Evolutionary conservation across 257 asterid genomes (phyloP).

Genomic region (Vinca minor): DNA sequence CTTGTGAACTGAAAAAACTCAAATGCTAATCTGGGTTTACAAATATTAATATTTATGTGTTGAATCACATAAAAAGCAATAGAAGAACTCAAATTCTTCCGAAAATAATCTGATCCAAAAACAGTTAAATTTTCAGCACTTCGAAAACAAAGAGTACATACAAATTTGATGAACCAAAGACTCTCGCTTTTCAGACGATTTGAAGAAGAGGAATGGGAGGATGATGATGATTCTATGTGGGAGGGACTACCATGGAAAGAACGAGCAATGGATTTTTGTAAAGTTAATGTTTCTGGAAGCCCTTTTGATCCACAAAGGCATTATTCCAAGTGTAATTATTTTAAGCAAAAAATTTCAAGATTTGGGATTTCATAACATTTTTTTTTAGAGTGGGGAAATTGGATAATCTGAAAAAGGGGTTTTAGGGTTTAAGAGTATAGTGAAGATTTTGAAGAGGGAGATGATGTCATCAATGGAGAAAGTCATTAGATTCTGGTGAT

Average conservation of each 20-base stretch:
- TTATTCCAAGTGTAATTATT: conserved; percentile 22
- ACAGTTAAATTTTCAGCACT: conserved; percentile 34
- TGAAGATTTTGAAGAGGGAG: neutral
- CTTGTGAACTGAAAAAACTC: conserved; percentile 58
- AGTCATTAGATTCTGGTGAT: too few species aligned
- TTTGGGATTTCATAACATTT: conserved; percentile 25
- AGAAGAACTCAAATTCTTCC: conserved; percentile 43
- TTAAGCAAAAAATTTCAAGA: conserved; percentile 9
- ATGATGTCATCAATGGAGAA: neutral
- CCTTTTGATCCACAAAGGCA: conserved; percentile 62
- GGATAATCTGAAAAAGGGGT: neutral
- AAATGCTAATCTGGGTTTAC: conserved; percentile 60
- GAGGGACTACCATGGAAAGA: conserved; percentile 39
- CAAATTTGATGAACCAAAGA: conserved; percentile 72
- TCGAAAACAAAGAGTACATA: conserved; percentile 63
- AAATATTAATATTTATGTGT: conserved; percentile 36
- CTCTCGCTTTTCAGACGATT: conserved; percentile 27
- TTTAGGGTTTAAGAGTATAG: conserved; percentile 17
- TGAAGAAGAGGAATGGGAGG: conserved; percentile 25
- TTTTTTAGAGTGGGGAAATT: neutral
- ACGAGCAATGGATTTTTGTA: conserved; percentile 34
- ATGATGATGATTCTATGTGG: conserved; percentile 26
- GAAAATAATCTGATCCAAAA: conserved; percentile 51
- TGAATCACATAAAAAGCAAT: conserved; percentile 58
- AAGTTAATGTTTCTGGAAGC: conserved; percentile 37